These are phyloP conservation scores for Gossypium thurberi DNA, from an alignment of 345 rosid genomes.

Conservation along the genomic window DNA sequence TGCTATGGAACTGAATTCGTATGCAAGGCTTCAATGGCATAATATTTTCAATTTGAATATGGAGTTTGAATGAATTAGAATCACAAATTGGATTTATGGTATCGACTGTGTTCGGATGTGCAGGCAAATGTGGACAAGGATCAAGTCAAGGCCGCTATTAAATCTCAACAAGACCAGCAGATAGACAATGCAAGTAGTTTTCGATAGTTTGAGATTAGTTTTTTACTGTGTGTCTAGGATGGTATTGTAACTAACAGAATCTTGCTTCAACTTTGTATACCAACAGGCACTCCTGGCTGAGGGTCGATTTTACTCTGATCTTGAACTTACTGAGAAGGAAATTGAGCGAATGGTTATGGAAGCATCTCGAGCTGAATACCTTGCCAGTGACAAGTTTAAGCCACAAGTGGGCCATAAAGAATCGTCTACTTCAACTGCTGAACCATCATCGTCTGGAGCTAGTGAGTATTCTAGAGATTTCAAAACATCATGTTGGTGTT, in stretches of 20 bases:
- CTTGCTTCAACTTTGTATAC: neutral
- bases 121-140: constrained; percentile 88
- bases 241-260: constrained; percentile 1
- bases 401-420: constrained; percentile 55
- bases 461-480: constrained; percentile 43
- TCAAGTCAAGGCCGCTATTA: constrained; percentile 97
- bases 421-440: constrained; percentile 75
- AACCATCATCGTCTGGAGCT: constrained; percentile 95
- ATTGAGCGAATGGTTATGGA: constrained; percentile 93
- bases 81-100: neutral
- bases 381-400: constrained; percentile 57
- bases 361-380: constrained; percentile 95
- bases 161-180: constrained; percentile 97
- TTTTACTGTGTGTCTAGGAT: neutral
- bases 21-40: neutral
- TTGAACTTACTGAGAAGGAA: constrained; percentile 95
- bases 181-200: constrained; percentile 66
- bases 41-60: neutral
- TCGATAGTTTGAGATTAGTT: neutral
- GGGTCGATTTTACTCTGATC: constrained; percentile 83
- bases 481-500: neutral
- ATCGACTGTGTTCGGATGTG: constrained; percentile 19
- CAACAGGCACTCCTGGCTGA: constrained; percentile 90
- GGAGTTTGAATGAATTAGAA: neutral
- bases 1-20: neutral